These are phyloP conservation scores for Leptographium procerum DNA, from an alignment of 2,329 filamentous ascomycete genomes.

Conservation along the genomic window DNA sequence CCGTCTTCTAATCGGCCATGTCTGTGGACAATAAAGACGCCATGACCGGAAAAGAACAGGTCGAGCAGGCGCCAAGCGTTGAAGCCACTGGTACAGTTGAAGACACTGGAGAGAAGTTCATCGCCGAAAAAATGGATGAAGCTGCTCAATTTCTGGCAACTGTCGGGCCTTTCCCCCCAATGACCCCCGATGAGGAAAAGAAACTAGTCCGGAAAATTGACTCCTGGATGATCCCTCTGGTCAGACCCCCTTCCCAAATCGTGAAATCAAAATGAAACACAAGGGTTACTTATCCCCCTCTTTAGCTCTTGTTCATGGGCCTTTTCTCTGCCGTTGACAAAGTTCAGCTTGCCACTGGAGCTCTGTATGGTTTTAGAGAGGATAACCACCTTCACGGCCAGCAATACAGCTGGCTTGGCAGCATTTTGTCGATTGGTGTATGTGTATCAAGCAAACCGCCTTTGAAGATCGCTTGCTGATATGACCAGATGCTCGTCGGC, in stretches of 20 bases:
- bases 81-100: neutral
- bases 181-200: neutral
- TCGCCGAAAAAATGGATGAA: neutral
- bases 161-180: neutral
- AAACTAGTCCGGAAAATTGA: neutral
- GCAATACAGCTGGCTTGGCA: conserved; percentile 4
- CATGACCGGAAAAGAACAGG: neutral
- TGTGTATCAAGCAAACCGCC: neutral
- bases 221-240: neutral
- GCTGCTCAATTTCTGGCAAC: neutral
- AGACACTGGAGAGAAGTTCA: neutral
- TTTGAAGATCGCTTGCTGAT: too few species aligned
- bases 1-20: neutral
- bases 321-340: conserved; percentile 22
- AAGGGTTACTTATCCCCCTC: neutral
- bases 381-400: conserved; percentile 14
- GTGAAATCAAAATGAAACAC: neutral
- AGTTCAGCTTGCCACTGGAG: conserved; percentile 21
- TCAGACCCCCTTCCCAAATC: neutral
- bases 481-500: conserved; percentile 8
- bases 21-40: neutral
- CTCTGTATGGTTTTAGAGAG: conserved; percentile 21
- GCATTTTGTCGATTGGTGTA: neutral
- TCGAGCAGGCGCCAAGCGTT: neutral
- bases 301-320: conserved; percentile 17